Evolutionary conservation across 2,329 filamentous ascomycete species (phyloP).

Genomic region (Epichloe gansuensis): DNA sequence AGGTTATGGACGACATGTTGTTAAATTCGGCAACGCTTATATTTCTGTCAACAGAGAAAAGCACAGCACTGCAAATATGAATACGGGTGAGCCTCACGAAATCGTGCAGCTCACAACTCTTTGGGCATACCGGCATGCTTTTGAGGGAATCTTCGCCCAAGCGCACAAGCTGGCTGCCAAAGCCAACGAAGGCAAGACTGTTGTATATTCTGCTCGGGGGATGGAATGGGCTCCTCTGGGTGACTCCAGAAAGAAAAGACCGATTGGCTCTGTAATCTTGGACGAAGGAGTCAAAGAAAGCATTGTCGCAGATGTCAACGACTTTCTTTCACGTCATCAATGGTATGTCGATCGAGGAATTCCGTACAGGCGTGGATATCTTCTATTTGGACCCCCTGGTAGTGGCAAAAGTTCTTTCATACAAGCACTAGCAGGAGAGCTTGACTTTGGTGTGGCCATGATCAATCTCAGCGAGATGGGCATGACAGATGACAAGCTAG

Average conservation of each 20-base stretch:
- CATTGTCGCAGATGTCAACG: constrained; percentile 67
- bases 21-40: constrained; percentile 78
- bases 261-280: constrained; percentile 75
- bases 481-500: constrained; percentile 78
- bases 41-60: constrained; percentile 80
- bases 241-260: constrained; percentile 72
- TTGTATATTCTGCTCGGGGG: constrained; percentile 76
- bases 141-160: constrained; percentile 80
- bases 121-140: constrained; percentile 78
- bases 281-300: constrained; percentile 72
- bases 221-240: constrained; percentile 80
- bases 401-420: constrained; percentile 96
- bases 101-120: constrained; percentile 85
- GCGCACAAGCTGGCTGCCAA: constrained; percentile 69
- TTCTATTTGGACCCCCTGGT: constrained; percentile 79
- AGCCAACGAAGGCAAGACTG: constrained; percentile 81
- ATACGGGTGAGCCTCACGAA: constrained; percentile 83
- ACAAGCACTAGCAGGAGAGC: constrained; percentile 80
- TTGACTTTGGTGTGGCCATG: constrained; percentile 88
- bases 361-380: constrained; percentile 78
- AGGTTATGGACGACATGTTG: constrained; percentile 76
- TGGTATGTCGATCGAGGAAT: constrained; percentile 96
- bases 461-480: constrained; percentile 83
- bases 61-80: constrained; percentile 67
- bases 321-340: constrained; percentile 64